Conservation (phyloP, 768 basidiomycete species). For the Panaeolus cyanescens region DNA sequence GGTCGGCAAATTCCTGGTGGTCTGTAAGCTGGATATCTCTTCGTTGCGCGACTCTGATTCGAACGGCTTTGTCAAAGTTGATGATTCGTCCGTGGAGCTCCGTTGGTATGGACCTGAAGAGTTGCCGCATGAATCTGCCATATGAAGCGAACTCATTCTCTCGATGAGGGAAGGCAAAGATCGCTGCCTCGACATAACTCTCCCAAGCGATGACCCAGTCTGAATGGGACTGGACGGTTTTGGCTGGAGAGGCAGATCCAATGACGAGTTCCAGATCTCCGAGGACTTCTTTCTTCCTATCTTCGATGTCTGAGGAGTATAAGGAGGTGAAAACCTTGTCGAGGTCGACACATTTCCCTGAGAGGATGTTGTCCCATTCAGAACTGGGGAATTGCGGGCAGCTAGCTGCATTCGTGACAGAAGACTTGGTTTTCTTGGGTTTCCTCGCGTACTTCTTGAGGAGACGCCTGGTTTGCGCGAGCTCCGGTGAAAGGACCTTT, state of each 20-base stretch:
- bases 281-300: neutral
- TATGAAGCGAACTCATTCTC: slow-evolving; percentile 10
- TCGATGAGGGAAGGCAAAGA: slow-evolving; percentile 25
- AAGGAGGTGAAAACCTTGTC: slow-evolving; percentile 23
- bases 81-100: no score
- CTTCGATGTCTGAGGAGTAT: slow-evolving; percentile 14
- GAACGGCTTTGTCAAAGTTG: no score
- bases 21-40: no score
- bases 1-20: no score
- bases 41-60: no score
- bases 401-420: slow-evolving; percentile 9
- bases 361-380: slow-evolving; percentile 26
- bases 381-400: slow-evolving; percentile 21
- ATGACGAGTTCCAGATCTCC: slow-evolving; percentile 3
- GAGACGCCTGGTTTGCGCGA: slow-evolving; percentile 11
- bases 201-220: slow-evolving; percentile 28
- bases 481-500: slow-evolving; percentile 3
- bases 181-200: slow-evolving; percentile 8
- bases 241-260: slow-evolving; percentile 5
- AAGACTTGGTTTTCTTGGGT: slow-evolving; percentile 12
- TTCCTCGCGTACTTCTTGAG: slow-evolving; percentile 14
- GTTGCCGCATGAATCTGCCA: neutral
- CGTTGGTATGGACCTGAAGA: no score
- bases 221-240: slow-evolving; percentile 10
- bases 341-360: slow-evolving; percentile 22